Base-by-base conservation (phyloP, 352 stramenopile genomes). In the Phytophthora crassamura region DNA sequence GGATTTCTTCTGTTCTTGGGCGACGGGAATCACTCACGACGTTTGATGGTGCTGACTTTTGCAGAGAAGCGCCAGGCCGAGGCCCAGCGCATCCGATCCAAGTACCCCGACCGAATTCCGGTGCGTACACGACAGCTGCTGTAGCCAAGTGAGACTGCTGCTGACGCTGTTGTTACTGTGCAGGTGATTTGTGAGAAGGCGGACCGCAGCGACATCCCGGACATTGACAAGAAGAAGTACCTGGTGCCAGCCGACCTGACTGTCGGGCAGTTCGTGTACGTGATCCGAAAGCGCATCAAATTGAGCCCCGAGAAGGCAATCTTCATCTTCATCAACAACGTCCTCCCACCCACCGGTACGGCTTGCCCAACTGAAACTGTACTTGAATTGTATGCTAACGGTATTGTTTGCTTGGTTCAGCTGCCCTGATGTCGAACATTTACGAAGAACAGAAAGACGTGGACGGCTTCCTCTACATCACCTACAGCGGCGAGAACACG, bases 141-240 rank as follows among this genome's bases (percentile, higher is more conserved):
- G 25, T 7, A 11, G 1, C 36, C 14, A 12, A 47, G 10, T 46
- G 8, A 42, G 16, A 14, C 14, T 46, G n/a, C 22, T 45, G 12
- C 51, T 73, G 15, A 65, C 33, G 0, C 46, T 39, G 34, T 38
- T 36, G 38, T n/a, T 54, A 4, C 15, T 48, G 10, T 66, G 28
- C 42, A 94, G 87, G 83, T 95, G 42, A 97, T 97, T 72, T 96
- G 87, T 75, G 90, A 97, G 72, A 97, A 99, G 80, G 96, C 97
- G 16, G 94, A 99, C 72, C 93, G 97, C 59, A 98, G 93, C 41
- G 97, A 99, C 67, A 99, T 99, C 72, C 97, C 97, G 20, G 97
- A 99, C 72, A 99, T 99, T 89, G 97, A 99, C 82, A 99, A 99
- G 89, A 99, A 99, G 81, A 99, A 99, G 84, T 99, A 99, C 77